Percentiles rank a stretch among this genome's conserved stretches.
Conservation (phyloP, 2,329 filamentous ascomycete species). For the Colletotrichum theobromicola region DNA sequence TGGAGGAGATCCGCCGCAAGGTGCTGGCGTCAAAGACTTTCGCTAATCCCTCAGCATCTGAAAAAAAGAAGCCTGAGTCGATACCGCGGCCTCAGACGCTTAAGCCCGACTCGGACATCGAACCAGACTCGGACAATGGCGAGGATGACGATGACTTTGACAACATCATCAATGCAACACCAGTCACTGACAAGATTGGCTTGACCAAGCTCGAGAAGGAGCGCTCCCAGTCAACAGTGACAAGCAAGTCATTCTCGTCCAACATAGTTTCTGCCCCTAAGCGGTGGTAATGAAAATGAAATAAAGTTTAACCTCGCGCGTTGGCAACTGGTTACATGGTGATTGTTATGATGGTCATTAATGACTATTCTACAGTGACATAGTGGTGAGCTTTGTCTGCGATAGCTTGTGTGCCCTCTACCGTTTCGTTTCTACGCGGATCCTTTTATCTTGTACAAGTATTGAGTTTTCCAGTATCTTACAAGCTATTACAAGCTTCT, state of each 20-base stretch:
- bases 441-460: neutral
- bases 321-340: neutral
- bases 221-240: constrained; percentile 50
- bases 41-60: constrained; percentile 57
- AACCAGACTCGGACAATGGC: constrained; percentile 74
- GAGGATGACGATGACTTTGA: constrained; percentile 82
- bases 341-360: neutral
- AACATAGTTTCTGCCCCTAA: constrained; percentile 53
- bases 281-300: constrained; percentile 41
- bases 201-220: constrained; percentile 62
- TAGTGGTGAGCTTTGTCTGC: neutral
- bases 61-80: constrained; percentile 65
- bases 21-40: constrained; percentile 95
- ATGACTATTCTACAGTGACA: constrained; percentile 3
- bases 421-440: neutral
- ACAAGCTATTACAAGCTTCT: constrained; percentile 49
- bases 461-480: constrained; percentile 26
- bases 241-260: constrained; percentile 57
- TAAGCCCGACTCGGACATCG: constrained; percentile 68
- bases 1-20: constrained; percentile 89
- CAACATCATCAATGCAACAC: constrained; percentile 89
- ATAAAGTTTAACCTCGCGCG: neutral
- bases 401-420: neutral
- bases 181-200: constrained; percentile 85
- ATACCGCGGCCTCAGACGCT: constrained; percentile 63